Evolutionary conservation across 257 asterid genomes (phyloP).

Genomic region (Solanum raphanifolium): DNA sequence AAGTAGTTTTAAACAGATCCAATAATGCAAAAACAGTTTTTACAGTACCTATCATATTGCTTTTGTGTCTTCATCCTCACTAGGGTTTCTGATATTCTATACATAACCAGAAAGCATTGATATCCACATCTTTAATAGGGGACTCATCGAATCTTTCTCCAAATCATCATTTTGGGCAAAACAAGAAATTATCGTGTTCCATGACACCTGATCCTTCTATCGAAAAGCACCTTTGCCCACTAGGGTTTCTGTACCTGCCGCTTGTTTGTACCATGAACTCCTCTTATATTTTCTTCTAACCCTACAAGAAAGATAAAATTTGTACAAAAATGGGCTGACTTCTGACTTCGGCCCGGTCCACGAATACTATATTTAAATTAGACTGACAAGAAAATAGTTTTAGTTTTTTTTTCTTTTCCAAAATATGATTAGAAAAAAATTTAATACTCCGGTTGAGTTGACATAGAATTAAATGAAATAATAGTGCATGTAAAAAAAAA

Average conservation of each 20-base stretch:
- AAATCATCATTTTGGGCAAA: slow-evolving; percentile 53
- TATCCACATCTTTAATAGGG: slow-evolving; percentile 65
- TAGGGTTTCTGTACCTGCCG: background rate
- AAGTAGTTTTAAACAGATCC: no score
- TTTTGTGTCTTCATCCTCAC: no score
- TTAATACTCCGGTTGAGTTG: no score
- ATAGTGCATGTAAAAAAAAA: no score
- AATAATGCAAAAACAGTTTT: background rate
- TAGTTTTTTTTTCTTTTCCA: no score
- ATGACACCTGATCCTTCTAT: slow-evolving; percentile 59
- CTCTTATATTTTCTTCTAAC: background rate
- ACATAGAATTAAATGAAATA: no score
- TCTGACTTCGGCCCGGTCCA: background rate
- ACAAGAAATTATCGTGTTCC: slow-evolving; percentile 84
- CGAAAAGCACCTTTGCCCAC: slow-evolving; percentile 45
- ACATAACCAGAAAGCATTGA: slow-evolving; percentile 80
- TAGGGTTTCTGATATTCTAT: slow-evolving; percentile 25
- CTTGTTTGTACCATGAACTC: background rate
- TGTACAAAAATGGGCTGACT: background rate
- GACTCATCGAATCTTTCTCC: slow-evolving; percentile 58
- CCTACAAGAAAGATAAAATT: background rate
- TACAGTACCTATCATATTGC: background rate
- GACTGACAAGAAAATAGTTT: no score
- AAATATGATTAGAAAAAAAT: no score
- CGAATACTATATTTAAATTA: background rate